Evolutionary conservation across 2,329 filamentous ascomycete genomes (phyloP).

Genomic region (Fusarium kyushuense): DNA sequence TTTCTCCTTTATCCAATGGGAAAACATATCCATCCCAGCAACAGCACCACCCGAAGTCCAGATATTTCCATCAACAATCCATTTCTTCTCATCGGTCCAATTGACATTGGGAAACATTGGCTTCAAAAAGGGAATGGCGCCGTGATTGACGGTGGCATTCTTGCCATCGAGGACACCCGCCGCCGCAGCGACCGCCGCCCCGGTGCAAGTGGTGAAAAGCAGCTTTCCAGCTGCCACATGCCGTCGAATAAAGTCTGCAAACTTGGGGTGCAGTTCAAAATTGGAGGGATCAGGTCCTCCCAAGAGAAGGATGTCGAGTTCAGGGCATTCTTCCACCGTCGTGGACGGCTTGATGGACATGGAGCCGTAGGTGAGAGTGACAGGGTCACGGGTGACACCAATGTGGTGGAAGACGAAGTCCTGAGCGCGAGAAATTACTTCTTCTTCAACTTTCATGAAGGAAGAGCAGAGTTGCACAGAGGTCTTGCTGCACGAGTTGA

Average conservation of each 20-base stretch:
- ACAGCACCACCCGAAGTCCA: constrained; percentile 61
- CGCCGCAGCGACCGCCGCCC: constrained; percentile 48
- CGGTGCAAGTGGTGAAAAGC: constrained; percentile 56
- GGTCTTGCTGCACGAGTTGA: constrained; percentile 45
- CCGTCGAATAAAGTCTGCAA: constrained; percentile 49
- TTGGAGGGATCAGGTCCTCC: constrained; percentile 49
- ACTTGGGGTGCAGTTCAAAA: constrained; percentile 49
- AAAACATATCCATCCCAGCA: constrained; percentile 60
- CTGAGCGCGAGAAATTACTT: constrained; percentile 42
- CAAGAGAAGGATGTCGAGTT: constrained; percentile 54
- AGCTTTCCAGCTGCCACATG: constrained; percentile 54
- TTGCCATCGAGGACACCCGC: constrained; percentile 58
- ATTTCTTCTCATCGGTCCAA: constrained; percentile 59
- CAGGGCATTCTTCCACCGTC: constrained; percentile 52
- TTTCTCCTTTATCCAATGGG: constrained; percentile 55
- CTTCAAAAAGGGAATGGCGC: constrained; percentile 47
- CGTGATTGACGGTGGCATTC: constrained; percentile 58
- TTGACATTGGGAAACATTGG: constrained; percentile 55
- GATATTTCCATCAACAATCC: constrained; percentile 59
- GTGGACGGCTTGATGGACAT: constrained; percentile 47
- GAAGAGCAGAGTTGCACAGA: constrained; percentile 20
- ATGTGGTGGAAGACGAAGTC: constrained; percentile 53
- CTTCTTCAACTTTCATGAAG: constrained; percentile 36
- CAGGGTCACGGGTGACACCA: constrained; percentile 49
- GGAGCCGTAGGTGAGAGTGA: constrained; percentile 27